phyloP scores from a whole-genome alignment of 2,329 filamentous ascomycete genomes.

The Leptosphaerulina australis region DNA sequence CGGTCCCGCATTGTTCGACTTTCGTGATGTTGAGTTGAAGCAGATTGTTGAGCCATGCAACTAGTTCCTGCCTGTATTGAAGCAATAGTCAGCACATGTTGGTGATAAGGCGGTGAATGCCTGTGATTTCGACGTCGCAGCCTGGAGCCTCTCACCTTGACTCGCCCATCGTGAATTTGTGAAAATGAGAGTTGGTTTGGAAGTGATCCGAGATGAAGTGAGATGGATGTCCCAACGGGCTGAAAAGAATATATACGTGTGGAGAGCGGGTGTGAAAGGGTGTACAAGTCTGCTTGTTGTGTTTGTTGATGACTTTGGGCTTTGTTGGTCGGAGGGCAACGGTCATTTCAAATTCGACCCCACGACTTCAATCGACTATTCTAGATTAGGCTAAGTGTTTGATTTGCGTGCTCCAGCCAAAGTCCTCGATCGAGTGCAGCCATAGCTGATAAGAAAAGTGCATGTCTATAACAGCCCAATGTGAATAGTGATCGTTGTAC shows the following conservation, averaged over 20 bases:
- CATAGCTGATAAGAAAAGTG: too few species aligned
- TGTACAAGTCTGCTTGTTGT: conserved; percentile 23
- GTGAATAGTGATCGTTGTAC: background rate
- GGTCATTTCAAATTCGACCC: conserved; percentile 27
- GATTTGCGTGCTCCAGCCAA: background rate
- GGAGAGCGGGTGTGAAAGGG: conserved; percentile 6
- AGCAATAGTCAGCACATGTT: conserved; percentile 27
- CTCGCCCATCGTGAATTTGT: conserved; percentile 62
- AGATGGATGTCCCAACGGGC: conserved; percentile 11
- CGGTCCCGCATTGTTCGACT: conserved; percentile 98
- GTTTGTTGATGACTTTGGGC: conserved; percentile 35
- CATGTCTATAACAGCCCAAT: too few species aligned
- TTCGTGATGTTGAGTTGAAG: conserved; percentile 97
- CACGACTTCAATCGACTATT: conserved; percentile 15
- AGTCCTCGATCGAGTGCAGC: too few species aligned
- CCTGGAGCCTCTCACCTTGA: conserved; percentile 58
- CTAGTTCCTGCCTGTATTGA: conserved; percentile 80
- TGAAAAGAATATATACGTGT: conserved; percentile 8
- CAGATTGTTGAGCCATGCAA: conserved; percentile 96
- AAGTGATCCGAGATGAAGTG: conserved; percentile 10
- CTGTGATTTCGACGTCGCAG: conserved; percentile 22
- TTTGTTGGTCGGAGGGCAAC: conserved; percentile 20
- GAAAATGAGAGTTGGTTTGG: conserved; percentile 4
- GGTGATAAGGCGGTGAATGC: conserved; percentile 25
- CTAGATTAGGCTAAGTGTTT: background rate